Evolutionary conservation across 192 early-diverging fungal genomes (phyloP).

Genomic region (Backusella luteola): DNA sequence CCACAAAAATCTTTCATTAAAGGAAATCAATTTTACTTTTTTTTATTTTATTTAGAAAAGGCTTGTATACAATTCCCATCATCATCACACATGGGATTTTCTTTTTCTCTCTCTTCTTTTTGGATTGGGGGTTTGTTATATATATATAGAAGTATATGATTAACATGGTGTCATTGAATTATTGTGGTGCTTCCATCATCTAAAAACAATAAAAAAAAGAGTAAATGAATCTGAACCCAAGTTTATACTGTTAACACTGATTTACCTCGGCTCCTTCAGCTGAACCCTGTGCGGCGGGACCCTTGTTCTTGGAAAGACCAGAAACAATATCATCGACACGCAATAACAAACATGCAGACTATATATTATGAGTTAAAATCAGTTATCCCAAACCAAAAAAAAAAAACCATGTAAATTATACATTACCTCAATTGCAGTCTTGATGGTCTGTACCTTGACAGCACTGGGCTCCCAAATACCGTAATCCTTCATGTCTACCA

Average conservation of each 20-base stretch:
- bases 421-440: constrained; percentile 94
- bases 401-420: not conserved
- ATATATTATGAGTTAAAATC: not conserved
- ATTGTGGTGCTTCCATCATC: constrained; percentile 1
- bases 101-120: not conserved
- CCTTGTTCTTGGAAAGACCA: constrained; percentile 69
- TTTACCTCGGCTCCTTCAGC: constrained; percentile 15
- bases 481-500: constrained; percentile 96
- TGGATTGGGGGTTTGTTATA: not conserved
- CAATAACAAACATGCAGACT: constrained; percentile 78
- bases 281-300: constrained; percentile 34
- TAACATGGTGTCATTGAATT: not conserved
- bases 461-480: constrained; percentile 99
- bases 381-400: not conserved
- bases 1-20: not conserved
- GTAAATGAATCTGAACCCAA: not conserved
- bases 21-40: not conserved
- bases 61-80: not conserved
- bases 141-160: not conserved
- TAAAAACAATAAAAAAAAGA: not conserved
- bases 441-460: constrained; percentile 99
- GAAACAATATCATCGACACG: constrained; percentile 98
- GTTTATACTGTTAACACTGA: not conserved
- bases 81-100: not conserved
- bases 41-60: not conserved